Evolutionary conservation across 2,329 filamentous ascomycete species (phyloP).

Genomic region (Bipolaris oryzae): DNA sequence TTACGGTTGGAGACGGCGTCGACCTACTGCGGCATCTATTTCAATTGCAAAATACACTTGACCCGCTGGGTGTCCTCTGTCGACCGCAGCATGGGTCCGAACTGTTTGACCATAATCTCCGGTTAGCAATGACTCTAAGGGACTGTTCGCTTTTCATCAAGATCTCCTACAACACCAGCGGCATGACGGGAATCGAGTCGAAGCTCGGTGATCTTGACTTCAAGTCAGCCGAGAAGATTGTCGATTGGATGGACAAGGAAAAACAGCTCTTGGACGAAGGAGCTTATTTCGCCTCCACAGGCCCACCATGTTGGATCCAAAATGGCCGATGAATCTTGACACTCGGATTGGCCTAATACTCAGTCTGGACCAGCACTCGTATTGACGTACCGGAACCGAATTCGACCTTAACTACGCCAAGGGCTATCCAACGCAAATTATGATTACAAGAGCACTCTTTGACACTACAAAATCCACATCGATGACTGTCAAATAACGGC

Average conservation of each 20-base stretch:
- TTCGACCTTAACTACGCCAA: background rate
- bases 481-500: background rate
- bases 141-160: constrained; percentile 55
- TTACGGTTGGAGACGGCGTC: constrained; percentile 42
- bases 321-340: background rate
- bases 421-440: background rate
- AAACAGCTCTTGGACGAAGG: constrained; percentile 26
- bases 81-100: background rate
- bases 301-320: constrained; percentile 11
- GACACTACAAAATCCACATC: background rate
- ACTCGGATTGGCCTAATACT: background rate
- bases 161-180: constrained; percentile 19
- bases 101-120: constrained; percentile 29
- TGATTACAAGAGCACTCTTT: background rate
- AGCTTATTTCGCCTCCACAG: background rate
- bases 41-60: constrained; percentile 47
- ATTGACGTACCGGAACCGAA: background rate
- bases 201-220: constrained; percentile 56
- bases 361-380: background rate
- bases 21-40: constrained; percentile 47
- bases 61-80: constrained; percentile 42
- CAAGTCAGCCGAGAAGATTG: constrained; percentile 51
- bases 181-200: constrained; percentile 41
- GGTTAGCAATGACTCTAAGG: constrained; percentile 54
- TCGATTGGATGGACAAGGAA: constrained; percentile 52